Base-by-base conservation (phyloP, 495 filamentous ascomycete species). In the Geoglossum glabrum region DNA sequence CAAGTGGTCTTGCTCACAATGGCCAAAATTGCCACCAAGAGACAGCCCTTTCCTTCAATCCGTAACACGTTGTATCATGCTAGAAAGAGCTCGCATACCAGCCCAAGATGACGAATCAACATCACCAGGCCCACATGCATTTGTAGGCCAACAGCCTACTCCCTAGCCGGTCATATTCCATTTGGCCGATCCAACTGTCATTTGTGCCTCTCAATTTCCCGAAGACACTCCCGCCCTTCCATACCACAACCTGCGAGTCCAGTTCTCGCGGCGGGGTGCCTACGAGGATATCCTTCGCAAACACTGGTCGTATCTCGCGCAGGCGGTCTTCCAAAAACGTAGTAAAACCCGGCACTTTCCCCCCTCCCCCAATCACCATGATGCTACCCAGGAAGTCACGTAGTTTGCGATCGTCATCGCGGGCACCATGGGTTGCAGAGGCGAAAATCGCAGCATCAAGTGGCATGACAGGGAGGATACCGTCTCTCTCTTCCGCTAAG, bases 171-270 rank as follows among this genome's bases (percentile, higher is more conserved):
- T 96, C 87, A 70, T 93, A 97, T 71, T 97, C 92, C 57, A 82
- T 72, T 57, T 79, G 75, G 0, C 83, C 83, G 61, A 97, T 87
- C 92, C 92, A 97, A 68, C 82, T 87, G 70, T 98, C 93, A 69
- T 96, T 95, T 10, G 84, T 86, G 30, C 74, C 72, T 59, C 69
- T 77, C 66, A 98, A 72, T 71, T 94, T 90, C n/a, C 86, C 89
- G 74, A 96, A 98, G 28, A 98, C 86, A 64, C 89, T 95, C 3
- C 85, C 93, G 1, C 92, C 92, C 75, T 98, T 98, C 92, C 92
- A 98, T 7, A 85, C 84, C 31, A 97, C 85, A 6, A 95, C 89
- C 66, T 95, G 87, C 25, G 87, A 85, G 67, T 97, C 92, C 66
- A 98, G 78, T 63, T 98, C 92, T 60, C 92, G 70, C 1, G 92